Evolutionary conservation across 768 basidiomycete species (phyloP).

Genomic region (Amanita muscaria): DNA sequence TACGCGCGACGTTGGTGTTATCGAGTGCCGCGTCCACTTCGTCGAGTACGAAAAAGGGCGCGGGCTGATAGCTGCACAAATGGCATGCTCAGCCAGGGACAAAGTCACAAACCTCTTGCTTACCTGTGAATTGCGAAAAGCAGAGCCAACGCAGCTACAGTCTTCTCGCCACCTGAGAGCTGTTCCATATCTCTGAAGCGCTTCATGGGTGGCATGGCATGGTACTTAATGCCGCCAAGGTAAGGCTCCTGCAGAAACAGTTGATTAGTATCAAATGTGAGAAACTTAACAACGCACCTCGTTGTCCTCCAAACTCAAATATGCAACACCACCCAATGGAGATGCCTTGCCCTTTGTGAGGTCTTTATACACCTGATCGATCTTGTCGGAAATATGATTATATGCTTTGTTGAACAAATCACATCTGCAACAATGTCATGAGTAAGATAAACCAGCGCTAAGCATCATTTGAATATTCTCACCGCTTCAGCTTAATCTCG

Average conservation of each 20-base stretch:
- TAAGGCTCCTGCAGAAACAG: slow-evolving; percentile 21
- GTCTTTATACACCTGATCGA: slow-evolving; percentile 96
- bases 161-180: slow-evolving; percentile 96
- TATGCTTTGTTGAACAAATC: slow-evolving; percentile 95
- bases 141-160: slow-evolving; percentile 93
- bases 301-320: slow-evolving; percentile 90
- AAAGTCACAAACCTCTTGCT: no score
- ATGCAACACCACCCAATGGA: slow-evolving; percentile 94
- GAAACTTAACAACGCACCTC: slow-evolving; percentile 78
- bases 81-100: neutral
- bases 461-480: slow-evolving; percentile 11
- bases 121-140: slow-evolving; percentile 96
- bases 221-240: slow-evolving; percentile 79
- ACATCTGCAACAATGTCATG: slow-evolving; percentile 25
- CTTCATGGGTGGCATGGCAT: slow-evolving; percentile 99
- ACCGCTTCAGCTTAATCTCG: slow-evolving; percentile 79
- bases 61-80: slow-evolving; percentile 73
- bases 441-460: neutral
- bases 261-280: no score
- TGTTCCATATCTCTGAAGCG: slow-evolving; percentile 99
- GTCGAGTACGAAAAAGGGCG: slow-evolving; percentile 97
- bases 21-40: slow-evolving; percentile 97
- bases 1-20: slow-evolving; percentile 96
- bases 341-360: slow-evolving; percentile 91
- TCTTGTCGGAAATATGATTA: slow-evolving; percentile 89